These are phyloP conservation scores for Secale cereale DNA, from an alignment of 176 grass and related monocot species.

Conservation along the genomic window DNA sequence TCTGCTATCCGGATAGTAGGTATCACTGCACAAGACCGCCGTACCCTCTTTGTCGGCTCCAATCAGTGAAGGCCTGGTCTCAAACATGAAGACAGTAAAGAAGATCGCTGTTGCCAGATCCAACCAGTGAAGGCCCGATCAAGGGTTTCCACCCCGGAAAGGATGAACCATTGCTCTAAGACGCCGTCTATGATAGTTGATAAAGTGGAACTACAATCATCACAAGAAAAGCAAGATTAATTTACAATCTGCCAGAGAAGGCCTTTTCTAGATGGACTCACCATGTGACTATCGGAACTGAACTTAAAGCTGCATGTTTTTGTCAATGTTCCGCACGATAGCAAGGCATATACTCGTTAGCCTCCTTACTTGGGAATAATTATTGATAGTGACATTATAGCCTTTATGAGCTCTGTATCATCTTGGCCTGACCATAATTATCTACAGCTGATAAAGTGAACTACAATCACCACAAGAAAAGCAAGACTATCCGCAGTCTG, in stretches of 20 bases:
- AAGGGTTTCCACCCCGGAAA: neutral
- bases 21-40: neutral
- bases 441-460: neutral
- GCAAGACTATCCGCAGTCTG: neutral
- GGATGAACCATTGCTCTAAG: neutral
- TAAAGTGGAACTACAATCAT: neutral
- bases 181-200: neutral
- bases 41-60: neutral
- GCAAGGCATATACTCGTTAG: neutral
- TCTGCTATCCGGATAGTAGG: neutral
- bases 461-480: slow-evolving; percentile 21
- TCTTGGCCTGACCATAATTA: neutral
- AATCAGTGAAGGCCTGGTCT: neutral
- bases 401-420: neutral
- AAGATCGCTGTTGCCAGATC: neutral
- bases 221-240: slow-evolving; percentile 20
- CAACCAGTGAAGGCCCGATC: neutral
- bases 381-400: neutral
- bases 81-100: neutral
- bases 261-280: slow-evolving; percentile 8
- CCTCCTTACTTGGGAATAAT: too few relatives aligned
- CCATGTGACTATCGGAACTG: neutral
- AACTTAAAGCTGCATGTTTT: neutral
- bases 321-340: neutral
- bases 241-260: neutral